Percentiles rank a stretch among this genome's conserved stretches.
Evolutionary conservation across 192 early-diverging fungal species (phyloP).

Genomic region (Coemansia sp.): DNA sequence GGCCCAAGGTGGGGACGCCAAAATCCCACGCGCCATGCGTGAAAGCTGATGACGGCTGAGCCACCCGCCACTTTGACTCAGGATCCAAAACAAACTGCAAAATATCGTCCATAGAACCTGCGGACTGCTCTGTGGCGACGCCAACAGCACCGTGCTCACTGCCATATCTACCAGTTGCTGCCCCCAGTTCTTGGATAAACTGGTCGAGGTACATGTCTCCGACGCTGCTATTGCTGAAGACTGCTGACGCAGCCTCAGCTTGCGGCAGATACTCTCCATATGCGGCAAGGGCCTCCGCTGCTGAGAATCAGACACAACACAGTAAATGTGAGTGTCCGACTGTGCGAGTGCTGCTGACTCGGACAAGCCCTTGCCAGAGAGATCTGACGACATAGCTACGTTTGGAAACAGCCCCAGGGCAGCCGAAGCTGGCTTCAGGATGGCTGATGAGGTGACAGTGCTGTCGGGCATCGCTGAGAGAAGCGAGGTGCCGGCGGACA

Average conservation of each 20-base stretch:
- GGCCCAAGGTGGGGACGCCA: slow-evolving; percentile 26
- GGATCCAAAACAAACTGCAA: slow-evolving; percentile 51
- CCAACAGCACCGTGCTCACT: slow-evolving; percentile 36
- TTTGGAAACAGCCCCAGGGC: slow-evolving; percentile 33
- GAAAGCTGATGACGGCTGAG: slow-evolving; percentile 49
- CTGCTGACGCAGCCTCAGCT: slow-evolving; percentile 27
- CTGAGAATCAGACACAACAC: slow-evolving; percentile 52
- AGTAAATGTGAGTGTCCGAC: slow-evolving; percentile 43
- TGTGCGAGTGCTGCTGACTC: slow-evolving; percentile 57
- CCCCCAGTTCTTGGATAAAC: slow-evolving; percentile 53
- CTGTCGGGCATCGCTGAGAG: slow-evolving; percentile 18
- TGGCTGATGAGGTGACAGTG: slow-evolving; percentile 21
- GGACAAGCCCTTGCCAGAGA: slow-evolving; percentile 55
- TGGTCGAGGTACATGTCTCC: slow-evolving; percentile 45
- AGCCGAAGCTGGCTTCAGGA: slow-evolving; percentile 18
- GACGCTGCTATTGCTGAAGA: slow-evolving; percentile 34
- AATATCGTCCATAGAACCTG: slow-evolving; percentile 48
- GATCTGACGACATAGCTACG: slow-evolving; percentile 35
- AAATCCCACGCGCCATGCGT: slow-evolving; percentile 53
- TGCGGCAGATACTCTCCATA: slow-evolving; percentile 52
- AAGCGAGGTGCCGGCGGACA: slow-evolving; percentile 9
- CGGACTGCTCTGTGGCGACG: slow-evolving; percentile 45
- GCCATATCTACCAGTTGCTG: slow-evolving; percentile 46
- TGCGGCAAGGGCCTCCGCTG: slow-evolving; percentile 53
- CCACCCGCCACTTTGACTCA: slow-evolving; percentile 51